phyloP scores from a whole-genome alignment of 176 grass and related monocot genomes.

The Otatea glauca region DNA sequence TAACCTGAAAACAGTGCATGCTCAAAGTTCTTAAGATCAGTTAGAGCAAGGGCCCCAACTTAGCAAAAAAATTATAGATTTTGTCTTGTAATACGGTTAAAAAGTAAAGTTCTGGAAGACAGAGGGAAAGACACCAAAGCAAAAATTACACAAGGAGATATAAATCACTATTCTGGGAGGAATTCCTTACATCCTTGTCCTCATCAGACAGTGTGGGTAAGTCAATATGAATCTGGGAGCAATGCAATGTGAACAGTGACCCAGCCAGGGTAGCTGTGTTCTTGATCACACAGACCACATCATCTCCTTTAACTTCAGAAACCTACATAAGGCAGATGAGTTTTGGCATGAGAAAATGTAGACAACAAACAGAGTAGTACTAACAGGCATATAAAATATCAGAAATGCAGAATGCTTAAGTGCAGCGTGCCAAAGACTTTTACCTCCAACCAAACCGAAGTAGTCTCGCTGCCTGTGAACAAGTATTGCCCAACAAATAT shows the following conservation, averaged over 20 bases:
- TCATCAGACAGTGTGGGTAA: slow-evolving; percentile 88
- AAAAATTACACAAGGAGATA: neutral
- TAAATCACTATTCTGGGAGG: neutral
- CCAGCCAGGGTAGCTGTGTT: slow-evolving; percentile 88
- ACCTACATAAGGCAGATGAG: slow-evolving; percentile 58
- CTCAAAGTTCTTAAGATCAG: neutral
- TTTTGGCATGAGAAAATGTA: slow-evolving; percentile 16
- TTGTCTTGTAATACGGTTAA: neutral
- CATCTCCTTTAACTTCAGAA: slow-evolving; percentile 86
- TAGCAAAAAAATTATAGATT: neutral
- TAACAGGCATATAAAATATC: neutral
- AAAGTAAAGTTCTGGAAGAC: neutral
- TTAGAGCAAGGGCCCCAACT: slow-evolving; percentile 13
- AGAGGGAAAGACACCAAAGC: neutral
- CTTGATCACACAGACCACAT: slow-evolving; percentile 93
- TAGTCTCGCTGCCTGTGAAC: slow-evolving; percentile 99
- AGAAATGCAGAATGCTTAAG: neutral
- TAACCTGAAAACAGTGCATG: slow-evolving; percentile 64
- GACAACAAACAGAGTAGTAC: slow-evolving; percentile 1
- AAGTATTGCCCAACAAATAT: slow-evolving; percentile 99
- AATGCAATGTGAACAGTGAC: slow-evolving; percentile 88
- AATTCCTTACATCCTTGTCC: slow-evolving; percentile 80
- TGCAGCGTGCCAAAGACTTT: neutral
- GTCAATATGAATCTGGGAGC: slow-evolving; percentile 92
- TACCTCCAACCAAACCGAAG: slow-evolving; percentile 99